Percentiles rank a stretch among this genome's conserved stretches.
phyloP scores from a whole-genome alignment of 352 stramenopile genomes.

The Hyaloperonospora arabidopsidis region DNA sequence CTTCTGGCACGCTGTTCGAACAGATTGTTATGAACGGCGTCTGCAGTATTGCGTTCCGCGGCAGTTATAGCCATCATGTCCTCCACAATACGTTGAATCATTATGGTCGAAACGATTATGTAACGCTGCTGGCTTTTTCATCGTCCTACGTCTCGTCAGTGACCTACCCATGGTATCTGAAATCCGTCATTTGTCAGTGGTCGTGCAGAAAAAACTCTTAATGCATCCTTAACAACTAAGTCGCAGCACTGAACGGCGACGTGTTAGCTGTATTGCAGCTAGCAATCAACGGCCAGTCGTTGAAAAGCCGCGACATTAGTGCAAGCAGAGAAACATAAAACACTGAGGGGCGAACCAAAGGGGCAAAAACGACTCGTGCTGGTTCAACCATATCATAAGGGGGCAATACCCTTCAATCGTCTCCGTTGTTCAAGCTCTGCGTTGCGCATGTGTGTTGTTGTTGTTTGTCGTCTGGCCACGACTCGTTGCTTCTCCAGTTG shows the following conservation, averaged over 20 bases:
- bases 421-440: no score
- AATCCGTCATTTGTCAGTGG: no score
- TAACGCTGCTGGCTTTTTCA: no score
- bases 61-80: no score
- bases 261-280: neutral
- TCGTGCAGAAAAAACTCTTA: no score
- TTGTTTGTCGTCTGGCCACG: slow-evolving; percentile 17
- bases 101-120: no score
- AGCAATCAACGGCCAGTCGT: neutral
- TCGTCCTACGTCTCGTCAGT: no score
- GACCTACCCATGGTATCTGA: no score
- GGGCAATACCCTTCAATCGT: slow-evolving; percentile 6
- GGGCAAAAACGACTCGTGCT: slow-evolving; percentile 22
- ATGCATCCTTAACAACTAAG: slow-evolving; percentile 6
- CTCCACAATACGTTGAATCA: no score
- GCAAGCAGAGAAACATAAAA: slow-evolving; percentile 6
- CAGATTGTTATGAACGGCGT: no score
- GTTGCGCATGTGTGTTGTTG: slow-evolving; percentile 15
- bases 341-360: slow-evolving; percentile 6
- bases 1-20: no score
- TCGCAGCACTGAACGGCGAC: neutral
- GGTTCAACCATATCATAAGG: slow-evolving; percentile 14
- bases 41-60: no score
- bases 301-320: slow-evolving; percentile 18
- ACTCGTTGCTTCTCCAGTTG: slow-evolving; percentile 3